Percentiles rank a stretch among this genome's conserved stretches.
Conservation (phyloP, 2,329 filamentous ascomycete species). For the Phaeosphaeriaceae sp. region DNA sequence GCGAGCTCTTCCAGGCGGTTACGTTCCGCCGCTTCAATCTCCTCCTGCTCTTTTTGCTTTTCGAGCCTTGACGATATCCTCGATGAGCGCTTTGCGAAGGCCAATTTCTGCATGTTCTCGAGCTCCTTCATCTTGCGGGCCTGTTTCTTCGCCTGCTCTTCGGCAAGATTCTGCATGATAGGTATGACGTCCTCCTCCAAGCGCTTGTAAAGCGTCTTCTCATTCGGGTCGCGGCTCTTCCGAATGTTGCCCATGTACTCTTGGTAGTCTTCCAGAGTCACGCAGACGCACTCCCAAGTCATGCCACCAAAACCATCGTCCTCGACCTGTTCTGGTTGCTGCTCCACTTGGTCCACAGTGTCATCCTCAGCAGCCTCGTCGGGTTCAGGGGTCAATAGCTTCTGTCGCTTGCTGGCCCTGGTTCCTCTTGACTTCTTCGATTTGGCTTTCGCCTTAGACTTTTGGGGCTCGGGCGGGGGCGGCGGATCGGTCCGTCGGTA, state of each 20-base stretch:
- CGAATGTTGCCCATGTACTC: slow-evolving; percentile 73
- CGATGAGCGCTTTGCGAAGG: slow-evolving; percentile 92
- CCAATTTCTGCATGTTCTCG: slow-evolving; percentile 81
- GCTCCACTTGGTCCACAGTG: slow-evolving; percentile 38
- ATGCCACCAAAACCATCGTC: slow-evolving; percentile 75
- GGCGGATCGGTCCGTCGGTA: slow-evolving; percentile 86
- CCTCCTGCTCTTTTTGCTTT: slow-evolving; percentile 75
- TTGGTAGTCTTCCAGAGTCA: slow-evolving; percentile 79
- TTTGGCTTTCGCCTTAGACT: slow-evolving; percentile 60
- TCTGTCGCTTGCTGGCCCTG: slow-evolving; percentile 76
- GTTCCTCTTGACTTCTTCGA: slow-evolving; percentile 62
- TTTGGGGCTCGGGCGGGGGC: slow-evolving; percentile 63
- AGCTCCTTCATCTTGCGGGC: slow-evolving; percentile 81
- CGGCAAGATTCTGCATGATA: slow-evolving; percentile 78
- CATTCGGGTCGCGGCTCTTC: slow-evolving; percentile 82
- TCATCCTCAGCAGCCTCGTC: slow-evolving; percentile 52
- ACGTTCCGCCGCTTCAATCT: slow-evolving; percentile 72
- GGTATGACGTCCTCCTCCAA: slow-evolving; percentile 82
- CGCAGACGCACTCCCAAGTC: slow-evolving; percentile 90
- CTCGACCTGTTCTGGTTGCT: slow-evolving; percentile 21
- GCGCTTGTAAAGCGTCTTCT: slow-evolving; percentile 76
- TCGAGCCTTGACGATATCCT: slow-evolving; percentile 84
- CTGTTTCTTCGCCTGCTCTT: slow-evolving; percentile 72
- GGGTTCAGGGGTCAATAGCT: slow-evolving; percentile 57
- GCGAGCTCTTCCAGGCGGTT: slow-evolving; percentile 70